Evolutionary conservation across 345 rosid species (phyloP), one percentile per base, ranked within the genome.

Genomic region (Salix arbutifolia): DNA sequence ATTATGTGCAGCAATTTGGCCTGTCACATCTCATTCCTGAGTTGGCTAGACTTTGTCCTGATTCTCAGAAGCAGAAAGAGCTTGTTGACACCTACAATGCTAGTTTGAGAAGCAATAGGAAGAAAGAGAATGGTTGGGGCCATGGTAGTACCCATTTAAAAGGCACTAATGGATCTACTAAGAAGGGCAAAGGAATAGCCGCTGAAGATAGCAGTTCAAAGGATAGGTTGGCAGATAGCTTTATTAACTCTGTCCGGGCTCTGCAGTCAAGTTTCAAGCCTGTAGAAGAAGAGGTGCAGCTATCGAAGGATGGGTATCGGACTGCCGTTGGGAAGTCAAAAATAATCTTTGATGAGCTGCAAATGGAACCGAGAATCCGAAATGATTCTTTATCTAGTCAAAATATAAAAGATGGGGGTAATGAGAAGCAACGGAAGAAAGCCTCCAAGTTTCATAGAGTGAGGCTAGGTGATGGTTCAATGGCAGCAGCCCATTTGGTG

Each of bases 41-140:
- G 74, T 83, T 96, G 84, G 99, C 98, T 79, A 87, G 90, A 74
- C 90, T 94, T 37, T 90, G 89, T 30, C 99, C 98, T 76, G 97
- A 96, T 80, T 72, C 87, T 31, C 89, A 74, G 77, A 96, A 92
- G 84, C 97, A 94, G 86, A 87, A 88, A 85, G 97, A 94, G 78
- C 91, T 96, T 48, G 77, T 94, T 74, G 96, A 92, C 66, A 80
- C 84, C 21, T 87, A 94, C 79, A 87, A 82, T 75, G 81, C 90
- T 52, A 80, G 83, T 78, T 67, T 84, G 83, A 84, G 70, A 74
- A 72, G 76, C 79, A 81, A 74, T 60, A 79, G 26, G 38, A n/a
- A 38, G 17, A 72, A 81, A 74, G 87, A 79, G 64, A 81, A 83
- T 71, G 87, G 80, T 30, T 66, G 73, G 80, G 76, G 72, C 38